Percentiles rank a stretch among this genome's conserved stretches.
Evolutionary conservation across 176 grass and related monocot species (phyloP).

Genomic region (Puccinellia tenuiflora): DNA sequence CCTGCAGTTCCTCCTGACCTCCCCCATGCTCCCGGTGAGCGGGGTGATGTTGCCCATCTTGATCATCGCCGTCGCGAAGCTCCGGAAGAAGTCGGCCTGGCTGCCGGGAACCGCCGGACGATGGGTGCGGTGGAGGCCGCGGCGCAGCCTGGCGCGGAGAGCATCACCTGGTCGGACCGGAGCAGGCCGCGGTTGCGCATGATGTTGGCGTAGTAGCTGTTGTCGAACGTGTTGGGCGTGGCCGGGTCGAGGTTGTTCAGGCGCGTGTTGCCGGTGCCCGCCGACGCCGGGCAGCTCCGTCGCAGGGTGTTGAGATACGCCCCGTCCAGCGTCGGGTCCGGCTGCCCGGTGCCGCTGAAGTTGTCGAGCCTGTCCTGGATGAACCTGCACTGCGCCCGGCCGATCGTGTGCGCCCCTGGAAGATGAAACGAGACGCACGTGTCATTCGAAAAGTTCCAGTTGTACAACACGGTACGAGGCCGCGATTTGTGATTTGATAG

Average conservation of each 20-base stretch:
- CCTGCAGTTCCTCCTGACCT: slow-evolving; percentile 70
- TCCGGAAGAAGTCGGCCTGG: slow-evolving; percentile 56
- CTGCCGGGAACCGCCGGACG: slow-evolving; percentile 34
- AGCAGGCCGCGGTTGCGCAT: slow-evolving; percentile 44
- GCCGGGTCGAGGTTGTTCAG: slow-evolving; percentile 60
- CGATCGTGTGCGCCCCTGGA: slow-evolving; percentile 86
- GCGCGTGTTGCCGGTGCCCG: background rate
- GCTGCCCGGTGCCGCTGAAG: slow-evolving; percentile 18
- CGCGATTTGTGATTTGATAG: too few relatives aligned
- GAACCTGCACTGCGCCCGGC: slow-evolving; percentile 49
- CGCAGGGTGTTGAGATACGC: slow-evolving; percentile 31
- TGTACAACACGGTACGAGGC: too few relatives aligned
- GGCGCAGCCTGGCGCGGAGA: slow-evolving; percentile 34
- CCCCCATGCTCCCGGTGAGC: slow-evolving; percentile 40
- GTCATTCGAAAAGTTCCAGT: too few relatives aligned
- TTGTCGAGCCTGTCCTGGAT: slow-evolving; percentile 56
- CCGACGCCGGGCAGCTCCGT: slow-evolving; percentile 37
- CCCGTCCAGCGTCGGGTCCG: slow-evolving; percentile 56
- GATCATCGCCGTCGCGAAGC: slow-evolving; percentile 62
- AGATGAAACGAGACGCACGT: too few relatives aligned
- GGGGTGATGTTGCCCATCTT: slow-evolving; percentile 79
- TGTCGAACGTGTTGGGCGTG: slow-evolving; percentile 63
- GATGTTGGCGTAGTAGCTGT: slow-evolving; percentile 58
- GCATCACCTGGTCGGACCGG: slow-evolving; percentile 61
- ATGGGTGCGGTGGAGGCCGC: slow-evolving; percentile 28